phyloP scores from a whole-genome alignment of 306 rosid genomes.

The Macrotyloma uniflorum region DNA sequence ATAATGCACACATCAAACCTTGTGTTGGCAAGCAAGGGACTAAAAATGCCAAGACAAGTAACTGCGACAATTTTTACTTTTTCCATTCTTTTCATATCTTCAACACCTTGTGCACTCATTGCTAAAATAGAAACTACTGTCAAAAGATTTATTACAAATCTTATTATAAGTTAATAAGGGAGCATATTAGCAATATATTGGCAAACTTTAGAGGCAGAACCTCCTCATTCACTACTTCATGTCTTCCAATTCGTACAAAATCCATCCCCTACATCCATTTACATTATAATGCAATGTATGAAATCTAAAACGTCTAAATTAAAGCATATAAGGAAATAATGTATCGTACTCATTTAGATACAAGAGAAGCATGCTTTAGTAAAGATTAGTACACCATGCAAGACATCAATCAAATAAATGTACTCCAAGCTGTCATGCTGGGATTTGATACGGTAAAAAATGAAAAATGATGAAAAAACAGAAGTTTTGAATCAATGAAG shows the following conservation, averaged over 20 bases:
- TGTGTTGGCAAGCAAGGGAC: constrained; percentile 78
- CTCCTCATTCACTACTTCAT: constrained; percentile 78
- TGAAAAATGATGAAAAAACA: background rate
- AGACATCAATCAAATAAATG: no score
- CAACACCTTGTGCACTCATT: constrained; percentile 57
- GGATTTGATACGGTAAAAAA: no score
- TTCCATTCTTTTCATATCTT: constrained; percentile 68
- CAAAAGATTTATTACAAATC: constrained; percentile 37
- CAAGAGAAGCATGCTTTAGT: constrained; percentile 3
- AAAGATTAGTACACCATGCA: constrained; percentile 16
- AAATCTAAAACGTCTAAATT: constrained; percentile 2
- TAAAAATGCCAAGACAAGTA: constrained; percentile 83
- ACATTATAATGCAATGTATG: constrained; percentile 33
- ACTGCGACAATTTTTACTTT: constrained; percentile 94
- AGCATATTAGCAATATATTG: constrained; percentile 22
- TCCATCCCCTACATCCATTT: constrained; percentile 67
- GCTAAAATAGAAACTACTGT: constrained; percentile 49
- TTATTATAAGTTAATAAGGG: constrained; percentile 27
- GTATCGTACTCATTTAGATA: constrained; percentile 7
- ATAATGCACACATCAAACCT: constrained; percentile 94
- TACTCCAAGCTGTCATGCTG: no score
- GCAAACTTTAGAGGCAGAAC: constrained; percentile 81
- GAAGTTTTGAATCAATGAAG: background rate
- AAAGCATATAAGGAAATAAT: background rate
- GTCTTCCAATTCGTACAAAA: constrained; percentile 89